phyloP scores from a whole-genome alignment of 2,329 filamentous ascomycete genomes.

The Colletotrichum scovillei region DNA sequence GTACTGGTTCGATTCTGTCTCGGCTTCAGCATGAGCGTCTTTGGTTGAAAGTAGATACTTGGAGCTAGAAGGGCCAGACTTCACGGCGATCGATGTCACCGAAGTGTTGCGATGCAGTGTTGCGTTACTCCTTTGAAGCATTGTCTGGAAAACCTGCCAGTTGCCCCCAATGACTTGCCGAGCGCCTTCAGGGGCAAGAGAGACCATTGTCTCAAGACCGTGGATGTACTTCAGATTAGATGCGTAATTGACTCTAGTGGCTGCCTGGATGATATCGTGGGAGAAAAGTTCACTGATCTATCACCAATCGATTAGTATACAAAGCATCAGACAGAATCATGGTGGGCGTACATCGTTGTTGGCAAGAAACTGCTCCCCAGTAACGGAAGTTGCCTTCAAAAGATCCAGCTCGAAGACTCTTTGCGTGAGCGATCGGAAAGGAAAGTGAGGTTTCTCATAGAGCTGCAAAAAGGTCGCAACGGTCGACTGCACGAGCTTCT shows the following conservation, averaged over 20 bases:
- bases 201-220: conserved; percentile 89
- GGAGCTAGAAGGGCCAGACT: conserved; percentile 48
- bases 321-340: not conserved
- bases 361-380: conserved; percentile 79
- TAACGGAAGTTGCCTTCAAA: conserved; percentile 71
- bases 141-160: conserved; percentile 91
- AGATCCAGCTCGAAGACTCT: conserved; percentile 76
- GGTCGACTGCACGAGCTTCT: conserved; percentile 77
- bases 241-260: conserved; percentile 93
- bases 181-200: conserved; percentile 88
- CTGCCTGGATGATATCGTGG: conserved; percentile 87
- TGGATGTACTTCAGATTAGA: conserved; percentile 90
- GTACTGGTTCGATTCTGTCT: conserved; percentile 50
- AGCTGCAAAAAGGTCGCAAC: conserved; percentile 81
- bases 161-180: conserved; percentile 86
- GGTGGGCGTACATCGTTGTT: conserved; percentile 65
- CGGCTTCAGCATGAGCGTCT: conserved; percentile 37
- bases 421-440: conserved; percentile 81
- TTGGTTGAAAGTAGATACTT: conserved; percentile 61
- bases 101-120: conserved; percentile 73
- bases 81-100: conserved; percentile 70
- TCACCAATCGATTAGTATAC: not conserved
- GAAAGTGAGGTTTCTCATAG: conserved; percentile 86
- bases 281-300: conserved; percentile 75
- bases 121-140: conserved; percentile 75